Base-by-base conservation (phyloP, 192 early-diverging fungal genomes). In the Chytriomyces sp. region DNA sequence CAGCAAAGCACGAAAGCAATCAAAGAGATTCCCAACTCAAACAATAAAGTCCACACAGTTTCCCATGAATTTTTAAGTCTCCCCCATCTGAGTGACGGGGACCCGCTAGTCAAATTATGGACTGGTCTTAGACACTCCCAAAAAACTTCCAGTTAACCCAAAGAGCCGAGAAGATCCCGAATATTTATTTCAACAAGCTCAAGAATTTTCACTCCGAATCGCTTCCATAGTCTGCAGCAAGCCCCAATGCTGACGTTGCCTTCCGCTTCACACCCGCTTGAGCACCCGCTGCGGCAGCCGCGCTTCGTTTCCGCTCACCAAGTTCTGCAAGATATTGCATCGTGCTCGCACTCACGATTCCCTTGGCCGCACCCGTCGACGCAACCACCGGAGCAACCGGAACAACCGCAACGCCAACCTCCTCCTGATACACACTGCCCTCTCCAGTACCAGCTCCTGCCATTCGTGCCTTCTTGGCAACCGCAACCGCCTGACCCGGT, bases 311-410 rank as follows among this genome's bases (percentile, higher is more conserved):
- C 52, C 63, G 72, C 26, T 19, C 36, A 7, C 39, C 56, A 62
- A 74, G 36, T 31, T 64, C 63, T 33, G 52, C 44, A 14, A 74
- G 37, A 31, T 65, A 74, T 34, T 66, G 73, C 37, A 74, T 74
- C 10, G 73, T 74, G 7, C 63, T 66, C 34, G 14, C 55, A 1
- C 63, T 66, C 49, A 74, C 63, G n/a, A 65, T 66, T 5, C 61
- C 39, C 37, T 31, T 64, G 8, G 37, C 61, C 17, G n/a, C 61
- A 63, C 12, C 17, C 32, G 26, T 22, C 28, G 17, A 17, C 19
- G 26, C 19, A n/a, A 38, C 36, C 19, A 37, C 12, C 28, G 17
- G 26, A 28, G 61, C 32, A 37, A 22, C 12, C 57, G 12, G 57
- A 17, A 17, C 32, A 17, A 22, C n/a, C n/a, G n/a, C n/a, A n/a